These are phyloP conservation scores for Aspergillus ruber DNA, from an alignment of 2,329 filamentous ascomycete genomes.

Conservation along the genomic window DNA sequence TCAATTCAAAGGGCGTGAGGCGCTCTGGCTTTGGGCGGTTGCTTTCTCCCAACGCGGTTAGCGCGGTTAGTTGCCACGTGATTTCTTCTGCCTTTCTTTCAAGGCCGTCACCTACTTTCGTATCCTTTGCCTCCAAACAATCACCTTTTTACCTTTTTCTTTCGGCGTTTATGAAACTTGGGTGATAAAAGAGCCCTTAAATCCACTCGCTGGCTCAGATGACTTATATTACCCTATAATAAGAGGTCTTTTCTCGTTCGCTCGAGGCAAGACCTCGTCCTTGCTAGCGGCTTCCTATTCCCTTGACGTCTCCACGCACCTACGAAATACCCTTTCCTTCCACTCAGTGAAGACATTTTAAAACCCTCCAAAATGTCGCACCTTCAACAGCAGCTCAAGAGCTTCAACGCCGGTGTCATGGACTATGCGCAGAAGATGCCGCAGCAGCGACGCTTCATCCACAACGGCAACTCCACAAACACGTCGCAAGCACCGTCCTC, in stretches of 20 bases:
- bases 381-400: slow-evolving; percentile 59
- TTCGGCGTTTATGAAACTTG: background rate
- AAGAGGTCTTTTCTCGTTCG: slow-evolving; percentile 6
- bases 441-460: slow-evolving; percentile 43
- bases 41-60: slow-evolving; percentile 13
- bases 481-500: slow-evolving; percentile 40
- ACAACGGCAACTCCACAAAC: slow-evolving; percentile 54
- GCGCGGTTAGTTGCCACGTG: slow-evolving; percentile 5
- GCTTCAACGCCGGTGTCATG: slow-evolving; percentile 56
- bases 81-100: slow-evolving; percentile 1
- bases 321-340: background rate
- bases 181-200: background rate
- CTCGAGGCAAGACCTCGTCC: slow-evolving; percentile 8
- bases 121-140: background rate
- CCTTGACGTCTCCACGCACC: background rate
- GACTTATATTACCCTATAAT: background rate
- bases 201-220: background rate
- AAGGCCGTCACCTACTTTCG: background rate
- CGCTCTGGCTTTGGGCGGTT: slow-evolving; percentile 1
- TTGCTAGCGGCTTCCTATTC: background rate
- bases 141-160: background rate
- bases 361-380: slow-evolving; percentile 50
- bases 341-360: slow-evolving; percentile 2
- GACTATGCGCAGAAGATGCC: slow-evolving; percentile 60
- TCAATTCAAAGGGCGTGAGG: slow-evolving; percentile 3